A percentile compares a stretch with the other conserved stretches of the same genome.
These are phyloP conservation scores for Sporothrix brunneoviolacea DNA, from an alignment of 2,329 filamentous ascomycete species.

Conservation along the genomic window DNA sequence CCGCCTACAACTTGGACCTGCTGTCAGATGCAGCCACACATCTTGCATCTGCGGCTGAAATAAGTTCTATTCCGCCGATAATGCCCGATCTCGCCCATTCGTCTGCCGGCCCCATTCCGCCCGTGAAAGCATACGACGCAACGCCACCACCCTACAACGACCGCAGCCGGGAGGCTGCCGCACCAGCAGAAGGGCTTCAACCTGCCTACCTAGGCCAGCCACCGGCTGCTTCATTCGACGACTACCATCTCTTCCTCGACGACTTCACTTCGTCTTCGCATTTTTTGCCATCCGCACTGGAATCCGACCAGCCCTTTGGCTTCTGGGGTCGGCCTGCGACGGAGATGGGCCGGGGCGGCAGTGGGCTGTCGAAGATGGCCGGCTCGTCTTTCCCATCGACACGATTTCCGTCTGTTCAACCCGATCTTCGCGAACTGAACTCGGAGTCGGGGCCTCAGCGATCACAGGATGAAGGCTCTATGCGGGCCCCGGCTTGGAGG, in stretches of 20 bases:
- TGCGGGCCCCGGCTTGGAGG: constrained; percentile 34
- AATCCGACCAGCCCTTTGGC: constrained; percentile 45
- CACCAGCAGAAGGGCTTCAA: constrained; percentile 36
- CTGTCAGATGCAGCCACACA: constrained; percentile 52
- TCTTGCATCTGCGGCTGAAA: constrained; percentile 47
- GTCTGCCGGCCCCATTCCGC: constrained; percentile 31
- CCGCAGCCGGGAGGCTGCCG: constrained; percentile 34
- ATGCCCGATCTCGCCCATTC: constrained; percentile 39
- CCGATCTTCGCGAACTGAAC: constrained; percentile 41
- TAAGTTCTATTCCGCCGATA: constrained; percentile 45
- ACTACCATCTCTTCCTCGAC: constrained; percentile 54
- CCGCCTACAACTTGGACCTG: constrained; percentile 51
- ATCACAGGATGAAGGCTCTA: constrained; percentile 34
- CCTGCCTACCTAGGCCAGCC: constrained; percentile 35
- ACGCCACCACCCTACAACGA: constrained; percentile 38
- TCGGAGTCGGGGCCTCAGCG: constrained; percentile 28
- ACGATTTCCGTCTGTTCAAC: constrained; percentile 47
- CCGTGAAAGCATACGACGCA: constrained; percentile 46
- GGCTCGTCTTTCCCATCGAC: constrained; percentile 47
- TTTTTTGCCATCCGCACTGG: constrained; percentile 49
- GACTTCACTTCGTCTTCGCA: constrained; percentile 49
- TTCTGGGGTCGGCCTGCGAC: constrained; percentile 43
- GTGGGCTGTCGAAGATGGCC: constrained; percentile 37
- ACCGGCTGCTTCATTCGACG: constrained; percentile 40
- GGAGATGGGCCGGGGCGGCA: constrained; percentile 31